Evolutionary conservation across 2,329 filamentous ascomycete genomes (phyloP).

Genomic region (Sporothrix inflata): DNA sequence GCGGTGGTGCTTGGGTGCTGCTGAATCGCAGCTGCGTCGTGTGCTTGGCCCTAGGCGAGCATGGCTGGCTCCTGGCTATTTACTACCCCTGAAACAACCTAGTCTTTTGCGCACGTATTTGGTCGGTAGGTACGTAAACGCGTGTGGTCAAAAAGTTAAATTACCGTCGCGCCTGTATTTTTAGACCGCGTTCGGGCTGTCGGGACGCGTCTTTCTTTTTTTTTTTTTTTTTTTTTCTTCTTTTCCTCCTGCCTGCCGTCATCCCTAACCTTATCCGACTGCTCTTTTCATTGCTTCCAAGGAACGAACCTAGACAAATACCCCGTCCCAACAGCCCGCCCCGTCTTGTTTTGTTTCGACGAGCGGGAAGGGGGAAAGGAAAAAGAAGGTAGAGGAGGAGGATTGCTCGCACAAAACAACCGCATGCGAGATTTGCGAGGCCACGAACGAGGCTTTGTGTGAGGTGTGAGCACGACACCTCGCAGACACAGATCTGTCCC

Average conservation of each 20-base stretch:
- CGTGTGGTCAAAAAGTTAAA: conserved; percentile 3
- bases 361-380: neutral
- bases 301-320: neutral
- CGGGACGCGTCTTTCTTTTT: conserved; percentile 12
- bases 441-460: neutral
- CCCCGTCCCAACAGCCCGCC: neutral
- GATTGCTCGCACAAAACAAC: neutral
- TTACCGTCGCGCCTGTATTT: conserved; percentile 10
- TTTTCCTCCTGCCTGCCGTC: neutral
- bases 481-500: neutral
- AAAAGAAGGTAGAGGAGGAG: neutral
- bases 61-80: neutral
- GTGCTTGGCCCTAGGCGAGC: neutral
- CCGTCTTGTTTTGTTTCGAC: conserved; percentile 8
- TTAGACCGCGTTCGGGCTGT: conserved; percentile 6
- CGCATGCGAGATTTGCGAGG: conserved; percentile 11
- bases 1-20: neutral
- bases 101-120: conserved; percentile 13
- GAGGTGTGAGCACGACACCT: neutral
- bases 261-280: conserved; percentile 13
- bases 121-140: neutral
- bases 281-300: conserved; percentile 8
- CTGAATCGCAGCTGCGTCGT: neutral
- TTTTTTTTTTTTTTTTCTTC: neutral
- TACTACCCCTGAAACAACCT: conserved; percentile 19